Percentiles rank a stretch among this genome's conserved stretches.
Evolutionary conservation across 1,284 basidiomycete genomes (phyloP).

Genomic region (Heterobasidion annosum): DNA sequence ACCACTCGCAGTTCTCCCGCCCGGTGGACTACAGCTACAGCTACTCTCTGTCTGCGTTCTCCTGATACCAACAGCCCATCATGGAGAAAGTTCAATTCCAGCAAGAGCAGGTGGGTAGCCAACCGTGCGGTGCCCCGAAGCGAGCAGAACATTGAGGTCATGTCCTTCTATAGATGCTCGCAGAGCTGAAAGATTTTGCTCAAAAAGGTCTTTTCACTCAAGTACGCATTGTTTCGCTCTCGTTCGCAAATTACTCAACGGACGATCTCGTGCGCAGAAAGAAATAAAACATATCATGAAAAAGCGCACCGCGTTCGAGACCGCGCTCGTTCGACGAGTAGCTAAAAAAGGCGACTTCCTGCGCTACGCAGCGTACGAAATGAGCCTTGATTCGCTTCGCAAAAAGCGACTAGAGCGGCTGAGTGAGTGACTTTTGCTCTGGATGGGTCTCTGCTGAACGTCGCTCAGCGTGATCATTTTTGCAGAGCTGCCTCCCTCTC

Average conservation of each 20-base stretch:
- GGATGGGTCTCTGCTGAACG: neutral
- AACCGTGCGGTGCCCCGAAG: neutral
- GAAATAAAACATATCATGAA: slow-evolving; percentile 85
- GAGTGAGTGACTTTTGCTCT: slow-evolving; percentile 39
- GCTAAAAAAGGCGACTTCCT: slow-evolving; percentile 86
- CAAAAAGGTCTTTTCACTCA: slow-evolving; percentile 83
- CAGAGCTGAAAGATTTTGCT: slow-evolving; percentile 91
- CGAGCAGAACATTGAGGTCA: slow-evolving; percentile 1
- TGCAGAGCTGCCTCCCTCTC: slow-evolving; percentile 40
- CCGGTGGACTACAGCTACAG: neutral
- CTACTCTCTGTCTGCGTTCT: neutral
- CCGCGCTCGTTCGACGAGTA: slow-evolving; percentile 72
- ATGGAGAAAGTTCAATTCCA: slow-evolving; percentile 96
- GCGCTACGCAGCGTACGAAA: slow-evolving; percentile 90
- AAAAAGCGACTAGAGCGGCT: slow-evolving; percentile 66
- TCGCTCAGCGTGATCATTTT: neutral
- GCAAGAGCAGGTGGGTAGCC: slow-evolving; percentile 68
- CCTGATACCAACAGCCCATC: slow-evolving; percentile 4
- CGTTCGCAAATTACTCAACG: neutral
- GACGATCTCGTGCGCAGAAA: slow-evolving; percentile 28
- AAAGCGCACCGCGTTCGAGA: slow-evolving; percentile 81
- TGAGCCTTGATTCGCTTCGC: slow-evolving; percentile 76
- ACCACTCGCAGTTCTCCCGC: neutral
- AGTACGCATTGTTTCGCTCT: slow-evolving; percentile 31
- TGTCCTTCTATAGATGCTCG: slow-evolving; percentile 63